Percentiles rank a stretch among this genome's conserved stretches.
phyloP scores from a whole-genome alignment of 2,329 filamentous ascomycete species.

The Penicillium sp. region DNA sequence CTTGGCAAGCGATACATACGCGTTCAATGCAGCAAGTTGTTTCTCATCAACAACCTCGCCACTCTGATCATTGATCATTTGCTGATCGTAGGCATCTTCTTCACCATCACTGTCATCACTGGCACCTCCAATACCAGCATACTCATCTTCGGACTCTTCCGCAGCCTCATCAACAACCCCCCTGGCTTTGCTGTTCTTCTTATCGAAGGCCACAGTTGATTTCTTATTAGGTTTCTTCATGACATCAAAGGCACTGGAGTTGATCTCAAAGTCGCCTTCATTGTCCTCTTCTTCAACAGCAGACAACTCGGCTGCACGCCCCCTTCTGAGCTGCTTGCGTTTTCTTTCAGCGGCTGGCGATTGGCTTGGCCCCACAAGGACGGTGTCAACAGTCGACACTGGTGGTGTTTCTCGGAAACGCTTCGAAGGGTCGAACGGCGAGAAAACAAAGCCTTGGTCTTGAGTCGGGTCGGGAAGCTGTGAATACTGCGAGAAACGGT shows the following conservation, averaged over 20 bases:
- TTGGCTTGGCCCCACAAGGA: slow-evolving; percentile 55
- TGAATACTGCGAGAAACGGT: slow-evolving; percentile 60
- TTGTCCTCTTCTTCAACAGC: slow-evolving; percentile 45
- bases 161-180: slow-evolving; percentile 90
- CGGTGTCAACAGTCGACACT: slow-evolving; percentile 68
- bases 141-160: slow-evolving; percentile 97
- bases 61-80: slow-evolving; percentile 86
- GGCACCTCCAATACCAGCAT: slow-evolving; percentile 84
- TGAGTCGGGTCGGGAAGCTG: slow-evolving; percentile 75
- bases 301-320: slow-evolving; percentile 44
- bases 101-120: slow-evolving; percentile 82
- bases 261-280: slow-evolving; percentile 37
- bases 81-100: slow-evolving; percentile 71
- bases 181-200: slow-evolving; percentile 81
- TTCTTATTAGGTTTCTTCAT: slow-evolving; percentile 66
- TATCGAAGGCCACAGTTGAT: slow-evolving; percentile 65
- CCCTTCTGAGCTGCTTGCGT: slow-evolving; percentile 54
- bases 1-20: slow-evolving; percentile 59
- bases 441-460: slow-evolving; percentile 71
- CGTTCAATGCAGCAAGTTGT: slow-evolving; percentile 80
- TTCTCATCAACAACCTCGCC: slow-evolving; percentile 75
- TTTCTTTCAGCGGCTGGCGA: slow-evolving; percentile 65
- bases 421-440: slow-evolving; percentile 65
- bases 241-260: slow-evolving; percentile 62
- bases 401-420: slow-evolving; percentile 64